These are phyloP conservation scores for Sechiopsis laciniata DNA, from an alignment of 306 rosid species.

Conservation along the genomic window DNA sequence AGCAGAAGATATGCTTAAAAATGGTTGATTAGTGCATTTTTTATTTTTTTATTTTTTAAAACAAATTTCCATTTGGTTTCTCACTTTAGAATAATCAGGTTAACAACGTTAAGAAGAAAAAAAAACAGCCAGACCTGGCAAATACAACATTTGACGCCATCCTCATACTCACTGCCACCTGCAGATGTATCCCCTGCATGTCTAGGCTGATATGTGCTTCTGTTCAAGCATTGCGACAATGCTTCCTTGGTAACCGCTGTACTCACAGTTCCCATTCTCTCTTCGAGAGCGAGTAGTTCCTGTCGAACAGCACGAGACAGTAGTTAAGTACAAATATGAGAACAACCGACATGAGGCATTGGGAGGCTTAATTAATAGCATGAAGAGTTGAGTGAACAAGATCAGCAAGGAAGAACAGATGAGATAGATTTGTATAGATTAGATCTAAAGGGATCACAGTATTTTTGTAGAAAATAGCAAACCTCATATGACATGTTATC, in stretches of 20 bases:
- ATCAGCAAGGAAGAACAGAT: background rate
- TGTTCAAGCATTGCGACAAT: slow-evolving; percentile 55
- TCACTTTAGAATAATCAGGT: too few relatives aligned
- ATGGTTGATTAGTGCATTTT: background rate
- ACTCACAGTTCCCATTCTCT: slow-evolving; percentile 94
- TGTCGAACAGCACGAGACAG: slow-evolving; percentile 26
- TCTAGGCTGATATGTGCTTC: slow-evolving; percentile 41
- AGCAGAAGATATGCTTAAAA: background rate
- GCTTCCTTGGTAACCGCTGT: slow-evolving; percentile 87
- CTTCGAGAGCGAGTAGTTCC: slow-evolving; percentile 95
- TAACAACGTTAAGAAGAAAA: too few relatives aligned
- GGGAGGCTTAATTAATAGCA: too few relatives aligned
- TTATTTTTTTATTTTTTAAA: too few relatives aligned
- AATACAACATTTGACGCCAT: slow-evolving; percentile 78
- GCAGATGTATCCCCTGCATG: slow-evolving; percentile 33
- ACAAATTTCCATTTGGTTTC: slow-evolving; percentile 6
- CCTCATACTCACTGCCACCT: slow-evolving; percentile 40
- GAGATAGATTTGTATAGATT: background rate
- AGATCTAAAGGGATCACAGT: background rate
- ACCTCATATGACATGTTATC: slow-evolving; percentile 99
- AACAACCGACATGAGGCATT: background rate
- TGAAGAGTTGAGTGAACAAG: background rate
- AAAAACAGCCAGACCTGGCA: slow-evolving; percentile 61
- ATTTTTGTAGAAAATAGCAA: slow-evolving; percentile 23
- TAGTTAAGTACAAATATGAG: background rate